These are phyloP conservation scores for Fabrea salina DNA, from an alignment of 169 alveolate species.

Conservation along the genomic window DNA sequence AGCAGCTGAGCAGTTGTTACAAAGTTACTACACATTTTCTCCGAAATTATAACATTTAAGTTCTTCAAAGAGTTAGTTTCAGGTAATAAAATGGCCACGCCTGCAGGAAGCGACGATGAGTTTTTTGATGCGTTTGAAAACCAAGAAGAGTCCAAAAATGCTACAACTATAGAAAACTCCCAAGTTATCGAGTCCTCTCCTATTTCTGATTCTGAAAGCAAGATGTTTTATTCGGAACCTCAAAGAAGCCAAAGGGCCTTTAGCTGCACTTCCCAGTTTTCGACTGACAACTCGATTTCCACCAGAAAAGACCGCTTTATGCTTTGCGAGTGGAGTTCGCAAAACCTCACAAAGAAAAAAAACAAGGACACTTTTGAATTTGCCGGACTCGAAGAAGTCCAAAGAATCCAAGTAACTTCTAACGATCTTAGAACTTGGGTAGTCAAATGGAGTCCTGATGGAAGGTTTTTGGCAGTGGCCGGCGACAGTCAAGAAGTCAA, in stretches of 20 bases:
- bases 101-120: slow-evolving; percentile 19
- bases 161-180: background rate
- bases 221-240: background rate
- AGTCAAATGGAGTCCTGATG: slow-evolving; percentile 6
- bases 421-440: slow-evolving; percentile 3
- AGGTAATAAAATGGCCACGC: background rate
- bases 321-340: background rate
- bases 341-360: background rate
- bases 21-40: background rate
- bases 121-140: slow-evolving; percentile 16
- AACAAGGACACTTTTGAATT: background rate
- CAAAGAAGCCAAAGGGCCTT: background rate
- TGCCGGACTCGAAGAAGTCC: slow-evolving; percentile 15
- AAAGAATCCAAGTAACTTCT: background rate
- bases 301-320: background rate
- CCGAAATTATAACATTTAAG: no score
- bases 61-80: no score
- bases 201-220: background rate
- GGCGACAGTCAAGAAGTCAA: slow-evolving; percentile 6
- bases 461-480: background rate
- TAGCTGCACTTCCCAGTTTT: background rate
- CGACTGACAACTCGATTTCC: background rate
- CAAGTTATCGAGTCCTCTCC: background rate
- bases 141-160: background rate
- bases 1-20: background rate